Evolutionary conservation across 2,329 filamentous ascomycete species (phyloP).

Genomic region (Fusarium chuoi): DNA sequence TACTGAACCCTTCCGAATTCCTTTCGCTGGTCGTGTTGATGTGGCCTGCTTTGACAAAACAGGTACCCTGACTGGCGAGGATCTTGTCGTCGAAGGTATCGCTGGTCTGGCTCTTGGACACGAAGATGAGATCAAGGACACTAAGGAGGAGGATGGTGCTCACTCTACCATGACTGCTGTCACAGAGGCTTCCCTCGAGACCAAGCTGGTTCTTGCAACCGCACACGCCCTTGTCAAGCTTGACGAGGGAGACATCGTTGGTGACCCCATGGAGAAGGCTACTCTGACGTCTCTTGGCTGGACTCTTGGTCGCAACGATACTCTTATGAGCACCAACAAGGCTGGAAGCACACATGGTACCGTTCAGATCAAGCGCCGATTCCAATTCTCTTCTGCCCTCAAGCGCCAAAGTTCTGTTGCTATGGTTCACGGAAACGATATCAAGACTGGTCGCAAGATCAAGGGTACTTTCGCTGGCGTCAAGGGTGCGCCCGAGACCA

Average conservation of each 20-base stretch:
- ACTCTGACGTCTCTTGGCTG: slow-evolving; percentile 90
- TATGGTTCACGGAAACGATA: slow-evolving; percentile 78
- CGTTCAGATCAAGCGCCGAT: slow-evolving; percentile 94
- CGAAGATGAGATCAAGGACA: slow-evolving; percentile 67
- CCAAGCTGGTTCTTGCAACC: slow-evolving; percentile 91
- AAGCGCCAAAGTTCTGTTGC: slow-evolving; percentile 97
- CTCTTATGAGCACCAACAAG: slow-evolving; percentile 70
- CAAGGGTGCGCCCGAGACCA: slow-evolving; percentile 97
- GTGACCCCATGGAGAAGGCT: slow-evolving; percentile 99
- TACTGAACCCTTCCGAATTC: slow-evolving; percentile 98
- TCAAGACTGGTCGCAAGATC: slow-evolving; percentile 77
- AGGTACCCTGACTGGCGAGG: slow-evolving; percentile 94
- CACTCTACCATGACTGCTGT: slow-evolving; percentile 82
- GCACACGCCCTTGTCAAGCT: slow-evolving; percentile 96
- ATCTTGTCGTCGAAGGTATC: slow-evolving; percentile 96
- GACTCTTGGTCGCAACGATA: slow-evolving; percentile 90
- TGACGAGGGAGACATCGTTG: slow-evolving; percentile 96
- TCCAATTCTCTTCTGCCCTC: slow-evolving; percentile 96
- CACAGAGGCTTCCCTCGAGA: slow-evolving; percentile 77
- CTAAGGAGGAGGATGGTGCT: slow-evolving; percentile 79
- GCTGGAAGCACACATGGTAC: slow-evolving; percentile 64
- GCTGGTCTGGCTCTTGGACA: slow-evolving; percentile 84
- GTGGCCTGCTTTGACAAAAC: slow-evolving; percentile 99
- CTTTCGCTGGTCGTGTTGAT: slow-evolving; percentile 93
- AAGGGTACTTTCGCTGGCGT: slow-evolving; percentile 93